Evolutionary conservation across 805 yeast species (phyloP), one percentile per base, ranked within the genome.

Genomic region (Starmerella sirachaensis): DNA sequence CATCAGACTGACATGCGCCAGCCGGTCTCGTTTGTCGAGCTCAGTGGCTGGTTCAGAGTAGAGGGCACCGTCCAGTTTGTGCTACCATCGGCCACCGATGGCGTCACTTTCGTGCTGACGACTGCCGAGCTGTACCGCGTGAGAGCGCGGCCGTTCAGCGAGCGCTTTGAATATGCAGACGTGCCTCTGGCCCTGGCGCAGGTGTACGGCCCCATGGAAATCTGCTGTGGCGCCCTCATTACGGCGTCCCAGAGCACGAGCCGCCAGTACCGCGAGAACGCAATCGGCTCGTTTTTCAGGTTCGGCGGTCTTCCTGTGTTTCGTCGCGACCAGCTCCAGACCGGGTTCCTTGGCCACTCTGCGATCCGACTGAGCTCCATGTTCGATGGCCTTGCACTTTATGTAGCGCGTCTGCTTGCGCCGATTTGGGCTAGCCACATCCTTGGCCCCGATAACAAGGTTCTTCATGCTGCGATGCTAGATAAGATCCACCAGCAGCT

Each of bases 141-240:
- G 57, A 76, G 78, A 47, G 77, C 77, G 49, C 70, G 84, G 56
- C 78, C 85, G 3, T 91, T 94, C 6, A 86, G 78, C 54, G 70
- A 78, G 55, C 69, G 84, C 5, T 69, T 88, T 46, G 79, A 78
- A 53, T 59, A 78, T 0, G 61, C 82, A 27, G 66, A 62, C 26
- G 75, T 79, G 16, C 70, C 82, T 36, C 69, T 76, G 35, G 43
- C 46, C 28, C 83, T 83, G 54, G 73, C 78, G 13, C 70, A 72
- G 33, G 78, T 80, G 38, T 85, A 84, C 56, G 96, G 97, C 5
- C 69, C 77, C 35, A 76, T 81, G 36, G 98, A 93, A 57, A 77
- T 93, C 3, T 88, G 96, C 53, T 78, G 94, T 0, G 76, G 91
- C 1, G 80, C 95, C 9, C 65, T 91, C 35, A 79, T 80, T 47